phyloP scores from a whole-genome alignment of 345 rosid genomes.

The Bruguiera sexangula region DNA sequence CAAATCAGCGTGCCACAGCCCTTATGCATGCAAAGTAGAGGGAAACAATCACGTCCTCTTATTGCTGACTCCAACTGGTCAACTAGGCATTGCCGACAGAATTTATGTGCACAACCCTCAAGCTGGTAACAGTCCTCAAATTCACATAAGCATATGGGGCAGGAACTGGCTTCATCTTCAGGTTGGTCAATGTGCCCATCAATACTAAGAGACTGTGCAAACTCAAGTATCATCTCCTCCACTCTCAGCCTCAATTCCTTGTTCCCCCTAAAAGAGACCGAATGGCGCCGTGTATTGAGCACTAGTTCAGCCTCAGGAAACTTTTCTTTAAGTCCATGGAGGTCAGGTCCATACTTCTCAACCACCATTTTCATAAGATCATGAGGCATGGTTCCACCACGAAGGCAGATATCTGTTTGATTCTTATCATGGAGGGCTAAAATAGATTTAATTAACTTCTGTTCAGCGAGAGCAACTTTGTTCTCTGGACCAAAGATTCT shows the following conservation, averaged over 20 bases:
- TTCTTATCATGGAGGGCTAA: constrained; percentile 45
- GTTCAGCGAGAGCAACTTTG: constrained; percentile 45
- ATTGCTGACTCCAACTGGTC: constrained; percentile 23
- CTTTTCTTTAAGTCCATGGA: constrained; percentile 59
- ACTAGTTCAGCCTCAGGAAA: constrained; percentile 56
- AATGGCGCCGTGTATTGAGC: constrained; percentile 55
- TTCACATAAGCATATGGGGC: constrained; percentile 84
- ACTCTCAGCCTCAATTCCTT: constrained; percentile 55
- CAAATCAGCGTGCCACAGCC: constrained; percentile 51
- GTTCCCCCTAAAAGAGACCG: constrained; percentile 57
- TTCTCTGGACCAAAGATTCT: constrained; percentile 61
- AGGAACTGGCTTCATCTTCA: constrained; percentile 17
- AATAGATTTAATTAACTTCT: constrained; percentile 55
- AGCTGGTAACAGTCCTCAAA: constrained; percentile 75
- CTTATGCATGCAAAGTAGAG: constrained; percentile 47
- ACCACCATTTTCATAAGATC: constrained; percentile 59
- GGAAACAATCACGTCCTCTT: constrained; percentile 55
- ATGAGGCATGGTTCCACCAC: constrained; percentile 53
- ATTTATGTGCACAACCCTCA: constrained; percentile 65
- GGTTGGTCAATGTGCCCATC: constrained; percentile 22
- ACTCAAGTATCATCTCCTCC: constrained; percentile 54
- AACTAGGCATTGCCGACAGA: constrained; percentile 65
- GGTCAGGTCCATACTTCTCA: constrained; percentile 69
- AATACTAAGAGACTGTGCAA: constrained; percentile 26
- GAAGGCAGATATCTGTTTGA: constrained; percentile 64